These are phyloP conservation scores for Debaryomyces psychrophilus DNA, from an alignment of 1,139 yeast genomes.

Conservation along the genomic window DNA sequence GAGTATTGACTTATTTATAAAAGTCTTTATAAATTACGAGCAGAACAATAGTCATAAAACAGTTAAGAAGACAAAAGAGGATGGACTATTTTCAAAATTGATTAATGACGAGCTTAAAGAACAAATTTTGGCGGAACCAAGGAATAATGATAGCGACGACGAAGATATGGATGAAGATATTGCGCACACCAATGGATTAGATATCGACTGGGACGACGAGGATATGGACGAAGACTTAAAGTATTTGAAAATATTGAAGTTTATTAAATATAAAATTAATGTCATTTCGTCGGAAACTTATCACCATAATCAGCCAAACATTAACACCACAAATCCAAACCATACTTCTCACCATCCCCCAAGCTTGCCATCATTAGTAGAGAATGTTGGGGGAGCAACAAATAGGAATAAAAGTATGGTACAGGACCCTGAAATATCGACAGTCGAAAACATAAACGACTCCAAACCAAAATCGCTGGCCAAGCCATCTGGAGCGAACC, in stretches of 20 bases:
- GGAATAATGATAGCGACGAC: conserved; percentile 30
- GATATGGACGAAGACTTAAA: conserved; percentile 54
- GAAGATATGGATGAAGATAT: conserved; percentile 29
- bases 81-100: conserved; percentile 41
- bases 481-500: conserved; percentile 9
- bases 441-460: background rate
- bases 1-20: conserved; percentile 42
- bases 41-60: conserved; percentile 17
- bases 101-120: conserved; percentile 46
- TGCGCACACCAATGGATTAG: conserved; percentile 22
- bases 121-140: conserved; percentile 40
- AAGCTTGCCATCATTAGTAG: background rate
- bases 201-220: conserved; percentile 55
- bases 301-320: background rate
- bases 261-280: conserved; percentile 42
- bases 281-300: conserved; percentile 15
- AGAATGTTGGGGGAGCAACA: background rate
- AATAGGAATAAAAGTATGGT: background rate
- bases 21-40: conserved; percentile 45
- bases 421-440: background rate
- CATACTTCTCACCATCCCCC: background rate
- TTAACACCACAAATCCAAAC: background rate
- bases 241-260: conserved; percentile 46
- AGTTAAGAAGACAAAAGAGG: conserved; percentile 34
- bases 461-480: conserved; percentile 2